Evolutionary conservation across 2,329 filamentous ascomycete genomes (phyloP).

Genomic region (Fusarium robinianum): DNA sequence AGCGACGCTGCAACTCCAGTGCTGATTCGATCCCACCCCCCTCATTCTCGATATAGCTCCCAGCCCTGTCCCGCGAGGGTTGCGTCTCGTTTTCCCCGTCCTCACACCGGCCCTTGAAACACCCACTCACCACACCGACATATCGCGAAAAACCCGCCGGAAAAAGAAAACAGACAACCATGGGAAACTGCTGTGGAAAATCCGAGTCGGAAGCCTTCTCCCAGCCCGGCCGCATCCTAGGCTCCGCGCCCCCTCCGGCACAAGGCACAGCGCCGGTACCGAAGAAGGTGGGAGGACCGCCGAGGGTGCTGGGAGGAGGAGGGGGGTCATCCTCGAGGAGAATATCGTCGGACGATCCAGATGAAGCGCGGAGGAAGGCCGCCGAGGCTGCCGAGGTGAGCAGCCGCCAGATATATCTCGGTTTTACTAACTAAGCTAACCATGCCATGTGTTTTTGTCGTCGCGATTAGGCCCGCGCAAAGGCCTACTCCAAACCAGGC

Average conservation of each 20-base stretch:
- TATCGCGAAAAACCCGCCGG: neutral
- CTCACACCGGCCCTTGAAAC: neutral
- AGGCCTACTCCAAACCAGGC: constrained; percentile 59
- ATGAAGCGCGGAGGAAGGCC: constrained; percentile 72
- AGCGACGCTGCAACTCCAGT: no score
- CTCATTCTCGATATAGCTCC: neutral
- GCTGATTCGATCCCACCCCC: neutral
- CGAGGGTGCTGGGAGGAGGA: constrained; percentile 67
- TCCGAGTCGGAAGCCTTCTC: constrained; percentile 71
- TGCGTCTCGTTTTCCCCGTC: neutral
- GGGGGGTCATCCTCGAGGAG: constrained; percentile 43
- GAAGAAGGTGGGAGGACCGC: constrained; percentile 58
- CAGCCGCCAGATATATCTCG: neutral
- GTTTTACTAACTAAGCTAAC: no score
- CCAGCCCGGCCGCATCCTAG: constrained; percentile 73
- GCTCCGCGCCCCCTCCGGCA: constrained; percentile 53
- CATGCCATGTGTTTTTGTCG: no score
- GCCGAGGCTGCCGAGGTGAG: constrained; percentile 82
- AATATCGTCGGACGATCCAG: constrained; percentile 39
- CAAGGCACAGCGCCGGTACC: constrained; percentile 57
- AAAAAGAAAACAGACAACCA: constrained; percentile 47
- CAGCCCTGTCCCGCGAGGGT: neutral
- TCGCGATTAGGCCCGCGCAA: constrained; percentile 76
- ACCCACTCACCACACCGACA: neutral
- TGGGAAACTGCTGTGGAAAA: constrained; percentile 90